phyloP scores from a whole-genome alignment of 2,329 filamentous ascomycete species.

The Colletotrichum acutatum region DNA sequence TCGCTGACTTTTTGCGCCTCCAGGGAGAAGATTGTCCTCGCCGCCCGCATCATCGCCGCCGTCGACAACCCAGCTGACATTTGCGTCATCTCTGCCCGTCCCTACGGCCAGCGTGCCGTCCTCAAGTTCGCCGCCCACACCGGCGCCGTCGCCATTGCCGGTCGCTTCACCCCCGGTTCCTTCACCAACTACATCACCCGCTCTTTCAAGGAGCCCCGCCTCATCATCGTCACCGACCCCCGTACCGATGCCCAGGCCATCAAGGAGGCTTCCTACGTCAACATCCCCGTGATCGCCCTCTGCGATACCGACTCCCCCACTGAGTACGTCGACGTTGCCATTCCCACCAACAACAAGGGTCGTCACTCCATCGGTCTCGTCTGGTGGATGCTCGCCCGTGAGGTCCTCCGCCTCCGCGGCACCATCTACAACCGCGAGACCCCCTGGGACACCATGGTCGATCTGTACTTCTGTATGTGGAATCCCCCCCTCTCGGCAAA shows the following conservation, averaged over 20 bases:
- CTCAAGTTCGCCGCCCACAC: slow-evolving; percentile 99
- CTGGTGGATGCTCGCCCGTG: slow-evolving; percentile 99
- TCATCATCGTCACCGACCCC: slow-evolving; percentile 99
- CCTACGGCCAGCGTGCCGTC: slow-evolving; percentile 99
- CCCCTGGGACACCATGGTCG: slow-evolving; percentile 99
- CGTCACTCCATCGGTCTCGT: slow-evolving; percentile 97
- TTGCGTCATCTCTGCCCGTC: slow-evolving; percentile 99
- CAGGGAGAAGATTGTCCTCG: slow-evolving; percentile 99
- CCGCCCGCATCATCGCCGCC: slow-evolving; percentile 97
- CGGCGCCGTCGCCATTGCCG: slow-evolving; percentile 96
- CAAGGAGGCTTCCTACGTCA: slow-evolving; percentile 99
- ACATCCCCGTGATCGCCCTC: slow-evolving; percentile 99
- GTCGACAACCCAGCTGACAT: slow-evolving; percentile 99
- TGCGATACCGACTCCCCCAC: slow-evolving; percentile 99
- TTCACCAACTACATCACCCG: slow-evolving; percentile 99
- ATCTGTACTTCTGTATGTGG: slow-evolving; percentile 95
- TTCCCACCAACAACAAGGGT: slow-evolving; percentile 99
- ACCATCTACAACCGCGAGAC: slow-evolving; percentile 96
- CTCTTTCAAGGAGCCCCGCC: slow-evolving; percentile 99
- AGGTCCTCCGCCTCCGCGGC: slow-evolving; percentile 98
- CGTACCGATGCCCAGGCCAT: slow-evolving; percentile 99
- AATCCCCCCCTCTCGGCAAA: background rate
- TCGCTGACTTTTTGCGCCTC: slow-evolving; percentile 29
- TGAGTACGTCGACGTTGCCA: slow-evolving; percentile 99
- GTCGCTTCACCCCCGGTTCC: slow-evolving; percentile 99